Evolutionary conservation across 176 grass and related monocot genomes (phyloP).

Genomic region (Avena insularis): DNA sequence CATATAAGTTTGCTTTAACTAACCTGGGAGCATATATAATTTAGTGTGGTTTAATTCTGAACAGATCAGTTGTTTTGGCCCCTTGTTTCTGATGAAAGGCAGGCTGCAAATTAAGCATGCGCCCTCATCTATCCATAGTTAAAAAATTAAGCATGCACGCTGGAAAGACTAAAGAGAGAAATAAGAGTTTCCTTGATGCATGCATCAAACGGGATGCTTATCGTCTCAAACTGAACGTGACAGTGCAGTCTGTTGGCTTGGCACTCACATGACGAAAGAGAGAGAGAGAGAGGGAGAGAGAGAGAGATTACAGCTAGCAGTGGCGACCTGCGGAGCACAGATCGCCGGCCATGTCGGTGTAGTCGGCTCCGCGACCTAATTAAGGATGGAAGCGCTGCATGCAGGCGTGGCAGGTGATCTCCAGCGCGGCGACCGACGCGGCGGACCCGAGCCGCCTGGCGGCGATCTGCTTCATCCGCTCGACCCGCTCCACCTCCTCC

Average conservation of each 20-base stretch:
- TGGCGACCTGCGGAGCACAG: not conserved
- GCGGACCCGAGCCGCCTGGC: slow-evolving; percentile 61
- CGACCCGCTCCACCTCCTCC: slow-evolving; percentile 87
- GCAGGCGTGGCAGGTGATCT: slow-evolving; percentile 98
- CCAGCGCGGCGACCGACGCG: slow-evolving; percentile 64
- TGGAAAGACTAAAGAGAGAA: not conserved
- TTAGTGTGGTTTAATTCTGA: slow-evolving; percentile 1
- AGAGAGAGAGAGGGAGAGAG: slow-evolving; percentile 13
- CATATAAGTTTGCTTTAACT: not conserved
- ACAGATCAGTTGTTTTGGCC: not conserved
- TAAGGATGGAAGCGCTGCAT: slow-evolving; percentile 88
- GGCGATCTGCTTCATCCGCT: slow-evolving; percentile 92
- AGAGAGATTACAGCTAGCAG: slow-evolving; percentile 23
- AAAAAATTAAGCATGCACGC: slow-evolving; percentile 12
- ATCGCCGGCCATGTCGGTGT: slow-evolving; percentile 4
- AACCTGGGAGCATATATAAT: not conserved
- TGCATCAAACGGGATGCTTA: slow-evolving; percentile 30
- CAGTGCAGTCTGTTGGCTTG: slow-evolving; percentile 20
- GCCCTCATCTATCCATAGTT: not conserved
- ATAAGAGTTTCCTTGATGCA: slow-evolving; percentile 13
- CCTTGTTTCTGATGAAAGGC: not conserved
- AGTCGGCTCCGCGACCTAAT: not conserved
- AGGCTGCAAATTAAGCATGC: slow-evolving; percentile 10
- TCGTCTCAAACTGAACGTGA: slow-evolving; percentile 37
- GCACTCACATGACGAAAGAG: slow-evolving; percentile 2